Conservation (phyloP, 192 early-diverging fungal species). For the Chytriomyces sp. region DNA sequence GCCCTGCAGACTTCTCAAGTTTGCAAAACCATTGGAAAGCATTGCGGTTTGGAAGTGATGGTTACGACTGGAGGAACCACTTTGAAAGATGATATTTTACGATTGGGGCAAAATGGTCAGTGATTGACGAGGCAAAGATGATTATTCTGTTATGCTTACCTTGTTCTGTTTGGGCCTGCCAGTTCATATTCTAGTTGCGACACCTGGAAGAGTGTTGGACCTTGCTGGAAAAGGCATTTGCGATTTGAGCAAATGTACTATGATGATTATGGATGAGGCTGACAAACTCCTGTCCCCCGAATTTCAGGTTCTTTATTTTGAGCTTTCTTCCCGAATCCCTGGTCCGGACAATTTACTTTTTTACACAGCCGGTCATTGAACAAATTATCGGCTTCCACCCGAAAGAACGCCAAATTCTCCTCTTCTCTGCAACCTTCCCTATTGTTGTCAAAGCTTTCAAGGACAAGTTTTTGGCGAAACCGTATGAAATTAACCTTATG, state of each 20-base stretch:
- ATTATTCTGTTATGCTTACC: not conserved
- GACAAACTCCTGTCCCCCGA: constrained; percentile 98
- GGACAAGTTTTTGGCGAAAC: constrained; percentile 93
- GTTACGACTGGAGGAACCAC: constrained; percentile 98
- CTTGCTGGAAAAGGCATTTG: constrained; percentile 86
- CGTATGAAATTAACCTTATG: constrained; percentile 99
- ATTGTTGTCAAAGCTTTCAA: constrained; percentile 98
- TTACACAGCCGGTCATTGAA: constrained; percentile 83
- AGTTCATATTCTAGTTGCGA: constrained; percentile 97
- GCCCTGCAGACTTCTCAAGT: constrained; percentile 99
- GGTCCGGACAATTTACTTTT: no score
- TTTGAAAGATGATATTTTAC: constrained; percentile 97
- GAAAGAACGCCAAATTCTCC: constrained; percentile 89
- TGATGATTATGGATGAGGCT: constrained; percentile 99
- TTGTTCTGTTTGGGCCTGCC: not conserved
- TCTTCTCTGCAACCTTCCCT: constrained; percentile 97
- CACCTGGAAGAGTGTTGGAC: constrained; percentile 96
- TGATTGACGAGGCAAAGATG: not conserved
- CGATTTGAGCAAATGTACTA: constrained; percentile 84
- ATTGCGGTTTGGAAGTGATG: constrained; percentile 93
- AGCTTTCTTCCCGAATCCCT: constrained; percentile 40
- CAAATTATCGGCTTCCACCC: constrained; percentile 92
- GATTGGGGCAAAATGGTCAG: constrained; percentile 79
- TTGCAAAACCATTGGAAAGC: constrained; percentile 95
- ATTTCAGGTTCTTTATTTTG: constrained; percentile 66